These are phyloP conservation scores for Tetrapisispora nanseiensis DNA, from an alignment of 805 yeast species.

Conservation along the genomic window DNA sequence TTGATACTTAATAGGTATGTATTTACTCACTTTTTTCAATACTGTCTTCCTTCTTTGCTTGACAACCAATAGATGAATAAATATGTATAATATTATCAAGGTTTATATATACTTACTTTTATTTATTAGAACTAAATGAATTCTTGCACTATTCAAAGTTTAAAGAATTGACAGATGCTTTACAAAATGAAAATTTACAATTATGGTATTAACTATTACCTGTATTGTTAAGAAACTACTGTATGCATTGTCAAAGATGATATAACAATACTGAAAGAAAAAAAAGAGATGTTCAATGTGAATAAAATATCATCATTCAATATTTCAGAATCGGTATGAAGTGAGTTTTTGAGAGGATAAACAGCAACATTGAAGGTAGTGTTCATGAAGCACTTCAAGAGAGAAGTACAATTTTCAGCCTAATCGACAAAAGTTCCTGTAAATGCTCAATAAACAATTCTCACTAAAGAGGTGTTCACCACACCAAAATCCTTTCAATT, in stretches of 20 bases:
- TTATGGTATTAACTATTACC: not conserved
- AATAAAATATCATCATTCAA: too few relatives aligned
- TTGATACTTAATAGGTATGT: not conserved
- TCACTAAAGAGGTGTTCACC: too few relatives aligned
- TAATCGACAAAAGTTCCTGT: too few relatives aligned
- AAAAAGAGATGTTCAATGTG: not conserved
- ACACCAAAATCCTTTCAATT: too few relatives aligned
- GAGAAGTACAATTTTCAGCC: too few relatives aligned
- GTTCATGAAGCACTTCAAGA: too few relatives aligned
- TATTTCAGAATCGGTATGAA: too few relatives aligned
- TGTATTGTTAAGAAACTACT: not conserved
- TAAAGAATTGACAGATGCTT: not conserved
- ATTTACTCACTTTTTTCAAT: slow-evolving; percentile 4
- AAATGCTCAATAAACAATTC: too few relatives aligned
- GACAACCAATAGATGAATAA: too few relatives aligned
- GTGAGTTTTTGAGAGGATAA: too few relatives aligned
- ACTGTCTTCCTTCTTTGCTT: slow-evolving; percentile 1
- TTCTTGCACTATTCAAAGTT: not conserved
- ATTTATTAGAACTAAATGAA: not conserved
- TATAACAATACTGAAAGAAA: not conserved
- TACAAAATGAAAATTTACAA: not conserved
- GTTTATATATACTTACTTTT: not conserved
- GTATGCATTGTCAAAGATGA: not conserved
- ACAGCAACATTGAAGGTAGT: too few relatives aligned
- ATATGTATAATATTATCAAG: too few relatives aligned